Base-by-base conservation (phyloP, 257 asterid genomes). In the Solanum paucissectum region DNA sequence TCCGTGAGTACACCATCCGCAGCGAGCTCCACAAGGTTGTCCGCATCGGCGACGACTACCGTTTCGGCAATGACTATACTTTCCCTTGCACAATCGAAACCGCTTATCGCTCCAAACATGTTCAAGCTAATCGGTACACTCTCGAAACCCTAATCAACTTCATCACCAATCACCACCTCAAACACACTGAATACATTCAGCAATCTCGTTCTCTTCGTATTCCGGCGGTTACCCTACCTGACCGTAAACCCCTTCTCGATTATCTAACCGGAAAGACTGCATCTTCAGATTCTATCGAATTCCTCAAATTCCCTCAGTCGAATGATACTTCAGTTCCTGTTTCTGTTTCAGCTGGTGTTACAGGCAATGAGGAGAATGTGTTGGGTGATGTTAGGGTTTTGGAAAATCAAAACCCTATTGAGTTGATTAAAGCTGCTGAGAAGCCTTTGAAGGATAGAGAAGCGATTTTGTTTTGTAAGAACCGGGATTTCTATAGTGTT, bases 71-170 rank as follows among this genome's bases (percentile, higher is more conserved):
- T 77, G 99, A 96, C 75, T 97, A 93, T 91, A 77, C 96, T 84
- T 97, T 97, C 92, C 98, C 99, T 46, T 94, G 95, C 86, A 84
- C 95, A 44, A 92, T 92, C 72, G 99, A 97, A 68, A 97, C 98
- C 75, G 95, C 97, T 23, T 97, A 94, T 87, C 95, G 95, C 79
- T 93, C 99, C 27, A 96, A 96, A 89, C 98, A 95, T 88, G 94
- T 62, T 29, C 95, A 91, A 38, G 91, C 91, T 64, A 93, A 93
- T 85, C 95, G 94, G 89, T 97, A 97, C 93, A 95, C 99, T 42
- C 95, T 97, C 87, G 98, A 97, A 93, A 94, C 99, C 95, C 98
- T 97, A 82, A 92, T 95, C 86, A 95, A 96, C 93, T 97, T 93
- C 94, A 92, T 97, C 90, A 94, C 95, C 87, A 91, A 95, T 76